Percentiles rank a stretch among this genome's conserved stretches.
Conservation (phyloP, 495 filamentous ascomycete species). For the Hyphodiscus hymeniophilus region DNA sequence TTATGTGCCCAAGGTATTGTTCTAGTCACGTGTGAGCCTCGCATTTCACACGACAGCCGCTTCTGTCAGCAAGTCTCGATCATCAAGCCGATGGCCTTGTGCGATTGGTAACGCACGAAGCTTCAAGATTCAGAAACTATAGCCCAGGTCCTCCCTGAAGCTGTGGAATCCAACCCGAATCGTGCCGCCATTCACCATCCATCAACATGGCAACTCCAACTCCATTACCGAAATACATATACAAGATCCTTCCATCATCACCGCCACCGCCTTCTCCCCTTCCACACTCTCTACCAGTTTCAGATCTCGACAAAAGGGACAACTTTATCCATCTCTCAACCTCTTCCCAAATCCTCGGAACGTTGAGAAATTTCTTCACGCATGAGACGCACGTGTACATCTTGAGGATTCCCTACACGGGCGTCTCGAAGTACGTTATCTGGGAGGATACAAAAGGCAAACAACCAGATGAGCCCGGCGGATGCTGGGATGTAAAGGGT, state of each 20-base stretch:
- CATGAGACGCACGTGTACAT: slow-evolving; percentile 16
- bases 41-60: no score
- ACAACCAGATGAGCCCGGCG: neutral
- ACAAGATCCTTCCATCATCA: slow-evolving; percentile 26
- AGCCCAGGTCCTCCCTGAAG: no score
- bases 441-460: slow-evolving; percentile 20
- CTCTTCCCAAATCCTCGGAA: slow-evolving; percentile 23
- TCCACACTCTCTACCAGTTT: slow-evolving; percentile 23
- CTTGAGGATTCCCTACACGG: slow-evolving; percentile 18
- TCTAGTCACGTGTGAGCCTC: no score
- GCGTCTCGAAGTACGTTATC: slow-evolving; percentile 15
- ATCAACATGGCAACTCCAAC: slow-evolving; percentile 1
- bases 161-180: no score
- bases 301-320: slow-evolving; percentile 23
- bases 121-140: no score
- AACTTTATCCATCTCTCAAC: slow-evolving; percentile 30
- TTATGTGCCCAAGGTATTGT: no score
- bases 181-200: neutral
- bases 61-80: no score
- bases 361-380: slow-evolving; percentile 24
- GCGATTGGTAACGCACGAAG: no score
- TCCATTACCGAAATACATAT: slow-evolving; percentile 23
- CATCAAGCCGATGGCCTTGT: no score
- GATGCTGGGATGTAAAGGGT: slow-evolving; percentile 9
- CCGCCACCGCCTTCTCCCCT: slow-evolving; percentile 22